phyloP scores from a whole-genome alignment of 192 early-diverging fungal genomes.

The Backusella morwellensis region DNA sequence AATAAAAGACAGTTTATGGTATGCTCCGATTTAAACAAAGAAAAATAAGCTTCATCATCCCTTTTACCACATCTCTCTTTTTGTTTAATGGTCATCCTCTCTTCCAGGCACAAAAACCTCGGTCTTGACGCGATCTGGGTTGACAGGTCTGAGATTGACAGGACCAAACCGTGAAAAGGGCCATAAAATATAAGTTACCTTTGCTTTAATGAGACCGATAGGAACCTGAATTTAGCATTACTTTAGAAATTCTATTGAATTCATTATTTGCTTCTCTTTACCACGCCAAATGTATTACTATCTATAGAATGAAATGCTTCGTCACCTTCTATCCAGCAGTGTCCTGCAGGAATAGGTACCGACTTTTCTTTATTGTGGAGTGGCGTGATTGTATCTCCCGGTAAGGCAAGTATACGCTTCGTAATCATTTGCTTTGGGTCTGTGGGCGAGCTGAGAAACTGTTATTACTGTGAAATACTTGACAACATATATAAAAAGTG shows the following conservation, averaged over 20 bases:
- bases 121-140: conserved; percentile 1
- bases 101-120: neutral
- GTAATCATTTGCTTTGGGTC: conserved; percentile 70
- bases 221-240: conserved; percentile 44
- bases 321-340: conserved; percentile 87
- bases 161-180: conserved; percentile 64
- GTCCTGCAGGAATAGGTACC: conserved; percentile 68
- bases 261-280: conserved; percentile 21
- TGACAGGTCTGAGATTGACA: conserved; percentile 17
- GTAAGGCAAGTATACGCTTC: conserved; percentile 76
- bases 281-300: conserved; percentile 76
- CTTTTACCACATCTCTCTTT: neutral
- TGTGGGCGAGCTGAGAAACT: conserved; percentile 51
- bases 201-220: conserved; percentile 61
- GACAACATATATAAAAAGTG: neutral
- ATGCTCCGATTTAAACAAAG: neutral
- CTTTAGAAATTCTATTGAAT: neutral
- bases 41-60: neutral
- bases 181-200: conserved; percentile 60
- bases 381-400: conserved; percentile 70
- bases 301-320: conserved; percentile 80
- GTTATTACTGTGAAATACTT: neutral
- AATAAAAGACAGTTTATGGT: neutral
- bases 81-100: neutral
- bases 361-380: conserved; percentile 11